A percentile compares a stretch with the other conserved stretches of the same genome.
These are phyloP conservation scores for Diaporthe longicolla DNA, from an alignment of 2,329 filamentous ascomycete species.

Conservation along the genomic window DNA sequence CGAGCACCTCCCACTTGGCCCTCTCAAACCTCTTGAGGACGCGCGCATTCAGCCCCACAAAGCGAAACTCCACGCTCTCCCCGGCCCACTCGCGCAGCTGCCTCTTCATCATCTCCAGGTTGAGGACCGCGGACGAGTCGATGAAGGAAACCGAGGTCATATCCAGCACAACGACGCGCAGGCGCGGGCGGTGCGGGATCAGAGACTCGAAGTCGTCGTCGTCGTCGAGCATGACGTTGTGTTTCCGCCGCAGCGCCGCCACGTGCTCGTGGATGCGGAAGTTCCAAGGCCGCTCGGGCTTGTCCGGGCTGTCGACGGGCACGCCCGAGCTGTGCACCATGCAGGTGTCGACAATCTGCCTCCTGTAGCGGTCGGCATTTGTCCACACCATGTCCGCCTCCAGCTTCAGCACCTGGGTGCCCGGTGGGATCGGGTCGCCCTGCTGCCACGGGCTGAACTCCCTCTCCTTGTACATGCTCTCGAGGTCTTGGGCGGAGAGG, in stretches of 20 bases:
- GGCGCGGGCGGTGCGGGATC: conserved; percentile 9
- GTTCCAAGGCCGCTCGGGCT: conserved; percentile 21
- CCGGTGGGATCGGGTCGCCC: conserved; percentile 10
- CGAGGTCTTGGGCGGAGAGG: conserved; percentile 12
- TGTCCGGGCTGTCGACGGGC: background rate
- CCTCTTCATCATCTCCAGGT: conserved; percentile 35
- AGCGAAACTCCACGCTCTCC: conserved; percentile 22
- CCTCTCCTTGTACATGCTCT: background rate
- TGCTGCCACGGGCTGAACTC: conserved; percentile 10
- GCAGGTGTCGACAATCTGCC: conserved; percentile 19
- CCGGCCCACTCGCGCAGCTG: conserved; percentile 35
- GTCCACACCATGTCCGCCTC: conserved; percentile 32
- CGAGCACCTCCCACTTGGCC: conserved; percentile 30
- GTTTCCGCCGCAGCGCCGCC: background rate
- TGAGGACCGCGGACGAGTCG: conserved; percentile 54
- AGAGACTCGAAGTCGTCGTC: background rate
- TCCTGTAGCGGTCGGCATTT: conserved; percentile 27
- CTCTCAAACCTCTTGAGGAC: conserved; percentile 33
- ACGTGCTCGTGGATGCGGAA: conserved; percentile 10
- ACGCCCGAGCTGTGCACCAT: conserved; percentile 19
- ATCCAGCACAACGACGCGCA: conserved; percentile 41
- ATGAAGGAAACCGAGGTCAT: conserved; percentile 53
- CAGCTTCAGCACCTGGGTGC: conserved; percentile 24
- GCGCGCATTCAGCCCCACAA: conserved; percentile 26
- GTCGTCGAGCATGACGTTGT: background rate